These are phyloP conservation scores for Spongiforma sp. DNA, from an alignment of 1,284 basidiomycete species.

Conservation along the genomic window DNA sequence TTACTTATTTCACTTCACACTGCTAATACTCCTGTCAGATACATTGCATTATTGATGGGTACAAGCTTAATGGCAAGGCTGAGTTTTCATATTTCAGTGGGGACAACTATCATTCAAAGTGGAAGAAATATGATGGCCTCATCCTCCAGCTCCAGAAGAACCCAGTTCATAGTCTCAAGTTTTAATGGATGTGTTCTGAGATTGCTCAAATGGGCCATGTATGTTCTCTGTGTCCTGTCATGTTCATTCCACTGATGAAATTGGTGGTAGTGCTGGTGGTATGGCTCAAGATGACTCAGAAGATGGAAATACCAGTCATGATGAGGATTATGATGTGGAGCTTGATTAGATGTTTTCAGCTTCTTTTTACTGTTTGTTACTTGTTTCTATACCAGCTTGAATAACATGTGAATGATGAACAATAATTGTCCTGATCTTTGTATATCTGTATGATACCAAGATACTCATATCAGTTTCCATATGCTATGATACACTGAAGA, in stretches of 20 bases:
- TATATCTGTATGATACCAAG: too few species aligned
- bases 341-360: not conserved
- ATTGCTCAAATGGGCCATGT: not conserved
- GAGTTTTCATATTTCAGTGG: not conserved
- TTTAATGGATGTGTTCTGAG: not conserved
- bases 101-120: not conserved
- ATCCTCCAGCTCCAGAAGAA: not conserved
- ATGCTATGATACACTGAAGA: too few species aligned
- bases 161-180: not conserved
- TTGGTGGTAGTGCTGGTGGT: not conserved
- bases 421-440: too few species aligned
- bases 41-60: not conserved
- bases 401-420: too few species aligned
- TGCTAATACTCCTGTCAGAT: not conserved
- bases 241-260: not conserved
- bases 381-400: too few species aligned
- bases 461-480: too few species aligned
- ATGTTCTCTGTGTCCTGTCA: not conserved
- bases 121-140: not conserved
- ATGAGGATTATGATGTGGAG: not conserved
- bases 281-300: not conserved
- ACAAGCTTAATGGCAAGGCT: not conserved
- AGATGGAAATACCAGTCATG: not conserved
- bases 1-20: not conserved
- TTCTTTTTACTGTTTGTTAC: too few species aligned